Conservation (phyloP, 139 green algal genomes). For the Tetradesmus lagerheimii region DNA sequence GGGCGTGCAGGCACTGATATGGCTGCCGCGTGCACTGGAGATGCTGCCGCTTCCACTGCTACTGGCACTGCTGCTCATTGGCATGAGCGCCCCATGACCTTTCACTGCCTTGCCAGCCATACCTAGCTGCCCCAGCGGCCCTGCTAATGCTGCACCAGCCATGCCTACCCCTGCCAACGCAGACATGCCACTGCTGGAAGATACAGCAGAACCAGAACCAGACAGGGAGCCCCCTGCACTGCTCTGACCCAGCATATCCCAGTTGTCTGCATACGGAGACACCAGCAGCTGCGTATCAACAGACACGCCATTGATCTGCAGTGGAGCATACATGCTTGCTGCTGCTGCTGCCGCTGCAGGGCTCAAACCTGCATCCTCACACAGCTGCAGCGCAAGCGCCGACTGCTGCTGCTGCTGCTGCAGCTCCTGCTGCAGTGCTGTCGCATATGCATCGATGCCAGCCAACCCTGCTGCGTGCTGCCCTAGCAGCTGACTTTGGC, state of each 20-base stretch:
- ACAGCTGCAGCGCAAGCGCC: neutral
- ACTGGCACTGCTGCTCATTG: neutral
- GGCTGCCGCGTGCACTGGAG: neutral
- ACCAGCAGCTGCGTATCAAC: conserved; percentile 43
- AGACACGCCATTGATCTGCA: conserved; percentile 25
- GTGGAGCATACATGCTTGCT: conserved; percentile 38
- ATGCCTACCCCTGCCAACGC: conserved; percentile 1
- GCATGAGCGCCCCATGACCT: neutral
- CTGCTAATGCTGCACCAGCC: conserved; percentile 8
- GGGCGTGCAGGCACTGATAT: neutral
- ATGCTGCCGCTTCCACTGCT: neutral
- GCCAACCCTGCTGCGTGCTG: neutral
- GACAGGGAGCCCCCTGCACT: neutral
- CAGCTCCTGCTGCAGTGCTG: conserved; percentile 29
- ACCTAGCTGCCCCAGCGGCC: neutral
- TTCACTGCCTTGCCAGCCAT: neutral
- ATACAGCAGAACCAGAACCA: neutral
- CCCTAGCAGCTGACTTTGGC: neutral
- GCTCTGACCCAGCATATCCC: conserved; percentile 26
- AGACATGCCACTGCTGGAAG: neutral
- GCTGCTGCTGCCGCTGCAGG: conserved; percentile 15
- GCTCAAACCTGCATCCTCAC: neutral
- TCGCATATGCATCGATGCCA: neutral
- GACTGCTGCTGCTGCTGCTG: conserved; percentile 36
- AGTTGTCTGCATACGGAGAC: conserved; percentile 39